These are phyloP conservation scores for Fusarium sp. DNA, from an alignment of 2,329 filamentous ascomycete species.

Conservation along the genomic window DNA sequence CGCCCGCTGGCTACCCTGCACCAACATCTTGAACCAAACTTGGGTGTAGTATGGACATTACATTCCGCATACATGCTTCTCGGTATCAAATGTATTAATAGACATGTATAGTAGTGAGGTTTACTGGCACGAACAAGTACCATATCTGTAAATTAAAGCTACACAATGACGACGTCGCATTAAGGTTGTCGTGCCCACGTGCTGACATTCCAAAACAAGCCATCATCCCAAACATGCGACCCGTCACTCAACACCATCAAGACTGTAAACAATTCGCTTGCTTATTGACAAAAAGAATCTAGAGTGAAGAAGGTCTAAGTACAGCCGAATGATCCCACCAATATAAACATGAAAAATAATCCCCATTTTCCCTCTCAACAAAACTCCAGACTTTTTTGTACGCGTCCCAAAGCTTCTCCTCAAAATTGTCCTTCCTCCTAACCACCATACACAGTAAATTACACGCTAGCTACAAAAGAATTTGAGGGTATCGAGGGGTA, in stretches of 20 bases:
- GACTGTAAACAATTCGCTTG: conserved; percentile 6
- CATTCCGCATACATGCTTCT: too few relatives aligned
- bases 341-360: conserved; percentile 1
- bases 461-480: conserved; percentile 33
- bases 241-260: not conserved
- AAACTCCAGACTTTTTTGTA: conserved; percentile 19
- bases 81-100: too few relatives aligned
- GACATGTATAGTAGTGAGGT: too few relatives aligned
- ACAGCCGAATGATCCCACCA: not conserved
- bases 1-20: too few relatives aligned
- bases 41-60: too few relatives aligned
- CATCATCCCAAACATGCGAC: too few relatives aligned
- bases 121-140: too few relatives aligned
- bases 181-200: too few relatives aligned
- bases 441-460: conserved; percentile 33
- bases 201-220: too few relatives aligned
- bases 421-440: conserved; percentile 3
- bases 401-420: not conserved
- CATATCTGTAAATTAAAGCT: too few relatives aligned
- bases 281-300: conserved; percentile 26
- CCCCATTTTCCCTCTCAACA: not conserved
- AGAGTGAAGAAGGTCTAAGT: conserved; percentile 22
- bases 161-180: too few relatives aligned
- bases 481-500: conserved; percentile 30
- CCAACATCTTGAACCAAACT: too few relatives aligned